Evolutionary conservation across 2,329 filamentous ascomycete genomes (phyloP).

Genomic region (Esteya vermicola): DNA sequence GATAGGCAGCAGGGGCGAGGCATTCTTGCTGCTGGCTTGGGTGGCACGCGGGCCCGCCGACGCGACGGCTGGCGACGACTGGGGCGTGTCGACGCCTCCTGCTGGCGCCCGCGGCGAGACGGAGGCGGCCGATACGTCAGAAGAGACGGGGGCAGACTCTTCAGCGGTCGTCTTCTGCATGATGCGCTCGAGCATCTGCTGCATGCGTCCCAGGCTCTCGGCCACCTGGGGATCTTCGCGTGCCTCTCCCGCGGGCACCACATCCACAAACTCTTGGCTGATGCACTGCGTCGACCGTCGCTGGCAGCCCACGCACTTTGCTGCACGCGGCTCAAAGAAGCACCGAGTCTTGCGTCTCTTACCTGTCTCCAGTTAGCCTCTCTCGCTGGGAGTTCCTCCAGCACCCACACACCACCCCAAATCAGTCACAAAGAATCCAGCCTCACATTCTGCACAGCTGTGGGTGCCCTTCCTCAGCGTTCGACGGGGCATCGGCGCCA

Average conservation of each 20-base stretch:
- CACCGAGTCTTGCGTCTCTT: slow-evolving; percentile 38
- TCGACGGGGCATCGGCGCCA: not conserved
- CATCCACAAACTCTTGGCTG: slow-evolving; percentile 29
- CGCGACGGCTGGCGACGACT: no score
- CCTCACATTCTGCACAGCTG: slow-evolving; percentile 6
- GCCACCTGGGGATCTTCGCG: slow-evolving; percentile 9
- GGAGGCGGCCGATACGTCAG: no score
- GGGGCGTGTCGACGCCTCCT: no score
- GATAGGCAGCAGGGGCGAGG: no score
- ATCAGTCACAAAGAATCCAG: no score
- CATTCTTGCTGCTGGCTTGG: no score
- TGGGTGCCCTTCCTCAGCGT: slow-evolving; percentile 6
- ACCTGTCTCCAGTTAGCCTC: no score
- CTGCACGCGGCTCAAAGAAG: slow-evolving; percentile 22
- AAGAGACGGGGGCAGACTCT: no score
- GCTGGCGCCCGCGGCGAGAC: no score
- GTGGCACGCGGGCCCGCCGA: no score
- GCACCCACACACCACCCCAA: no score
- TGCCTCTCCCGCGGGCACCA: not conserved
- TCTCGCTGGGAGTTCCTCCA: no score
- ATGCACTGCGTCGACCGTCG: slow-evolving; percentile 26
- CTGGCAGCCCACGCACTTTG: slow-evolving; percentile 29
- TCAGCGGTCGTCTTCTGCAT: slow-evolving; percentile 1
- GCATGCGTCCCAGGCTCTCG: slow-evolving; percentile 20
- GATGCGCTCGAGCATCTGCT: slow-evolving; percentile 16